Base-by-base conservation (phyloP, 2,329 filamentous ascomycete genomes). In the Aspergillus oerlinghausenensis region DNA sequence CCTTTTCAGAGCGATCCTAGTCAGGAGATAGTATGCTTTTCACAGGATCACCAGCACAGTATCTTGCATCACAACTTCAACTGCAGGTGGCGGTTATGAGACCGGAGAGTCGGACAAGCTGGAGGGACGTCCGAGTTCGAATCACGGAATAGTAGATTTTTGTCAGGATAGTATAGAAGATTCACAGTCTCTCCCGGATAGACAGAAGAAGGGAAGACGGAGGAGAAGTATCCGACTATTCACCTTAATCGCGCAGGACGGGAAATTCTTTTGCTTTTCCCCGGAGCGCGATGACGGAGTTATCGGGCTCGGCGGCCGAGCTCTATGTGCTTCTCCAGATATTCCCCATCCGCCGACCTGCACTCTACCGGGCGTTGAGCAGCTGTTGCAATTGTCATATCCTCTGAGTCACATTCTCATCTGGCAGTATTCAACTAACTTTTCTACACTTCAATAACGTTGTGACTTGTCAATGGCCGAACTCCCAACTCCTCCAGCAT, bases 261-360 rank as follows among this genome's bases (percentile, higher is more conserved):
- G 70, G 70, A 71, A 73, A 70, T 71, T 71, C 69, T 72, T 69
- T 67, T 62, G 67, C 54, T 64, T 66, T 67, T 65, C 66, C 65
- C 58, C 56, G 56, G 53, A 66, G 55, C 53, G 60, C 61, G 61
- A 70, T 70, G 70, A 70, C 70, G 71, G 71, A 73, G 70, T 70
- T 73, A 70, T 63, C 69, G 68, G 70, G 58, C 63, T 53, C 60
- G 47, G 60, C 59, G 67, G 60, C 67, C 66, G 63, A 65, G 57
- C 67, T 67, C 57, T 60, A 51, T 52, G 57, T 51, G 29, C 47
- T 51, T 57, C 47, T 57, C 58, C n/a, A 47, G 29, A 53, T 52
- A 50, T 54, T 57, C 32, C 35, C 40, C 29, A 26, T 49, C 35
- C 50, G n/a, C 51, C 54, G 51, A 49, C 35, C 47, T 52, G 52